phyloP scores from a whole-genome alignment of 2,329 filamentous ascomycete genomes.

The Hypomyces rosellus region DNA sequence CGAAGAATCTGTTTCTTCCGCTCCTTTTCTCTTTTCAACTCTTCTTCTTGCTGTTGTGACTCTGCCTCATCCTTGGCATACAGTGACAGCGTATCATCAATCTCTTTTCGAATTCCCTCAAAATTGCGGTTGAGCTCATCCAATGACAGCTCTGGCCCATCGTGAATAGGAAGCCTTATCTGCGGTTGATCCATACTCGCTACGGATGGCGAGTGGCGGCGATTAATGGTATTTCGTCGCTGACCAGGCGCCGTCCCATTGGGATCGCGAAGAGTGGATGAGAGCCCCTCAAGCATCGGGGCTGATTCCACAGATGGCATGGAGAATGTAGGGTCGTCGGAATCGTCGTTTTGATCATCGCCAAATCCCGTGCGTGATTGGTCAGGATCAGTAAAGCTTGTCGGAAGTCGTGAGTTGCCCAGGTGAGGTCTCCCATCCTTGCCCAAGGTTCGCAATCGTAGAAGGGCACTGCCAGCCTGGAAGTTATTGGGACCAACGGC shows the following conservation, averaged over 20 bases:
- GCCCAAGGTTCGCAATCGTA: conserved; percentile 73
- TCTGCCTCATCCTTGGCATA: conserved; percentile 68
- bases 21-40: conserved; percentile 71
- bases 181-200: conserved; percentile 47
- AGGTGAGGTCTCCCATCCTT: conserved; percentile 57
- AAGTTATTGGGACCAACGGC: conserved; percentile 90
- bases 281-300: conserved; percentile 53
- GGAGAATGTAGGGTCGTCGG: conserved; percentile 43
- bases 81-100: conserved; percentile 68
- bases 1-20: conserved; percentile 70
- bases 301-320: conserved; percentile 56
- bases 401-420: conserved; percentile 49
- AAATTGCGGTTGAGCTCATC: conserved; percentile 76
- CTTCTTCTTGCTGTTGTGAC: conserved; percentile 56
- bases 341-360: conserved; percentile 38
- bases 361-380: conserved; percentile 30
- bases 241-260: conserved; percentile 39
- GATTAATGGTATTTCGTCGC: conserved; percentile 54
- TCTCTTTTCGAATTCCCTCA: conserved; percentile 73
- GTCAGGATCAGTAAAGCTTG: conserved; percentile 50
- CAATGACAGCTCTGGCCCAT: conserved; percentile 59
- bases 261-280: conserved; percentile 57
- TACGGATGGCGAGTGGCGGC: conserved; percentile 69
- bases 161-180: conserved; percentile 37
- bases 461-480: conserved; percentile 77